These are phyloP conservation scores for Fusarium oxysporum DNA, from an alignment of 2,329 filamentous ascomycete genomes.

Conservation along the genomic window DNA sequence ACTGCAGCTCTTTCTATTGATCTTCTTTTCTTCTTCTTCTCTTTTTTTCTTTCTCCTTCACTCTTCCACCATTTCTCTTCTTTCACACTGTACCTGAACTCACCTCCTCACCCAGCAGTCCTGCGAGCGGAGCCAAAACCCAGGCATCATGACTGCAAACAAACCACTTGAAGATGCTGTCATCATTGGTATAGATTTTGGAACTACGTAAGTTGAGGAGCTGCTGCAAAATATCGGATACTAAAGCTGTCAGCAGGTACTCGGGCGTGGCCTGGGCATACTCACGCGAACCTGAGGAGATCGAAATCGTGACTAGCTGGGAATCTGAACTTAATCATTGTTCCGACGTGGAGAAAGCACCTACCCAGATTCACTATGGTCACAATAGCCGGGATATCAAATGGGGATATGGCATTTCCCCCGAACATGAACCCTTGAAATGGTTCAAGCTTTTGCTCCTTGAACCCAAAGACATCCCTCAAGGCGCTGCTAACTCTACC, in stretches of 20 bases:
- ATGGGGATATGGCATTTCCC: constrained; percentile 52
- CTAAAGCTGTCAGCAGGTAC: too few relatives aligned
- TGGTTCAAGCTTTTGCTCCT: constrained; percentile 60
- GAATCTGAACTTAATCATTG: constrained; percentile 37
- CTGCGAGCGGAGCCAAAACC: too few relatives aligned
- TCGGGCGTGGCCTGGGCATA: constrained; percentile 57
- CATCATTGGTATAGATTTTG: constrained; percentile 59
- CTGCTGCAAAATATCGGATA: too few relatives aligned
- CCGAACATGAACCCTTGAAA: constrained; percentile 40
- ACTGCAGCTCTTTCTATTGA: too few relatives aligned
- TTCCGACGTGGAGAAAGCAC: constrained; percentile 50
- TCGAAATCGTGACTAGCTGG: constrained; percentile 51
- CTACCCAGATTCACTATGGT: constrained; percentile 43
- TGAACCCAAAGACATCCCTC: constrained; percentile 47
- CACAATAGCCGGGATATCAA: rapidly evolving
- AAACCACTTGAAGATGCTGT: constrained; percentile 36
- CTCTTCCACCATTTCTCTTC: too few relatives aligned
- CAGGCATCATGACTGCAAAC: not conserved
- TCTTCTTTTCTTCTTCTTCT: too few relatives aligned
- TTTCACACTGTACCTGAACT: too few relatives aligned
- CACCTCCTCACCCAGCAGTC: too few relatives aligned
- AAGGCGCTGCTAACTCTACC: too few relatives aligned
- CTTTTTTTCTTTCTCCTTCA: too few relatives aligned
- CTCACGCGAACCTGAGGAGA: constrained; percentile 39
- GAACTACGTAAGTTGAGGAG: constrained; percentile 54